These are phyloP conservation scores for Gynochthodes officinalis DNA, from an alignment of 257 asterid species.

Conservation along the genomic window DNA sequence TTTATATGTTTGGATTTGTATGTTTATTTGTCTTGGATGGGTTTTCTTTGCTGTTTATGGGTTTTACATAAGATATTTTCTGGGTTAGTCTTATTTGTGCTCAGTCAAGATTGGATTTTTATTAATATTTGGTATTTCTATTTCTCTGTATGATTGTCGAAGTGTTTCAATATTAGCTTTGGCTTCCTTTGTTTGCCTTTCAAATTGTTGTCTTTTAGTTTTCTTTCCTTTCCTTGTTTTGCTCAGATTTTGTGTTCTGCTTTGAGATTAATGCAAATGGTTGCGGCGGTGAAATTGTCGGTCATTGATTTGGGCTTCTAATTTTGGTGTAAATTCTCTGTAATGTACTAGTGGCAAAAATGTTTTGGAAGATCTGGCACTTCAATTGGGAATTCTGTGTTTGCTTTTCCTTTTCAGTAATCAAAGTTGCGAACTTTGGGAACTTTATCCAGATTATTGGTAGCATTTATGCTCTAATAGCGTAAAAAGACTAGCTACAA, in stretches of 20 bases:
- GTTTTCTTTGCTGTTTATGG: too few relatives aligned
- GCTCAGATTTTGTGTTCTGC: background rate
- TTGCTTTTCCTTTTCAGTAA: background rate
- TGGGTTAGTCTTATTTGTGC: constrained; percentile 9
- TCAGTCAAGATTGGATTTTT: constrained; percentile 22
- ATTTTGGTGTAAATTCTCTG: background rate
- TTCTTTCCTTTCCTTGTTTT: background rate
- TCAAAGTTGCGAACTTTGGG: background rate
- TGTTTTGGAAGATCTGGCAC: constrained; percentile 11
- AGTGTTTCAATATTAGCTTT: background rate
- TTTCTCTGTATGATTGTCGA: background rate
- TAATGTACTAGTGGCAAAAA: background rate
- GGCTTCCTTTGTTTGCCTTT: background rate
- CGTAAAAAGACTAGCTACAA: too few relatives aligned
- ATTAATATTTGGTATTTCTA: background rate
- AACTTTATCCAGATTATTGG: background rate
- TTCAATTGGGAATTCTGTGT: constrained; percentile 7
- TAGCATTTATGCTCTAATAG: background rate
- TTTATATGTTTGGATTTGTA: too few relatives aligned
- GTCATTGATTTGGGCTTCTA: constrained; percentile 1
- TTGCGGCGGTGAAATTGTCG: constrained; percentile 2
- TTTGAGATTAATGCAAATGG: background rate
- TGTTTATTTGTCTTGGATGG: too few relatives aligned
- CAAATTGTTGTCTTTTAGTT: background rate
- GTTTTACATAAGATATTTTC: constrained; percentile 13